Base-by-base conservation (phyloP, 1,139 yeast genomes). In the Starmera stellimalicola region DNA sequence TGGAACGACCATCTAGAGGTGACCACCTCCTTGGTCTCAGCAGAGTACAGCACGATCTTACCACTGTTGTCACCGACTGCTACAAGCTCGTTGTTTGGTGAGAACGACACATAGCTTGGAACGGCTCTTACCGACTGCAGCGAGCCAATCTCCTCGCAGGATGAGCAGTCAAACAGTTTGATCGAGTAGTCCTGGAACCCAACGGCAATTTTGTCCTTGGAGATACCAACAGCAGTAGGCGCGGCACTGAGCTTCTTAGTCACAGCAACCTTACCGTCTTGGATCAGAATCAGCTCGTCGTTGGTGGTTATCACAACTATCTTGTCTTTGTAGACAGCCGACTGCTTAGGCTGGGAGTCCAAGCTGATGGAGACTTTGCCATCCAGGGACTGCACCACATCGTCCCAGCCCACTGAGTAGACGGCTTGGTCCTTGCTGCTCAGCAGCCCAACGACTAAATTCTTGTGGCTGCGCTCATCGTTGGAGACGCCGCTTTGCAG, bases 1-100 rank as follows among this genome's bases (percentile, higher is more conserved):
- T 93, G 96, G 75, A 83, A 88, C 0, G 94, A 80, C 99, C 99
- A 91, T 52, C 97, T 73, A 1, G 93, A 75, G 2, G 97, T 87
- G 30, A 81, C 73, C 7, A 83, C 64, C 7, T 69, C 50, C 27
- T 67, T 72, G 31, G 75, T 76, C 2, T 59, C 56, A 14, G 73
- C 54, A 40, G 75, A 70, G 57, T 76, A 85, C 20, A 85, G 64
- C 11, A 78, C 61, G 44, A 85, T 83, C 54, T 91, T 91, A 26
- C 98, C 98, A 31, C 81, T 64, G 4, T 71, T 65, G 51, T 88
- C 97, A 33, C 96, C 96, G 17, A 80, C 84, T 0, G 97, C 97
- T 18, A 80, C 64, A 41, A 63, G 70, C 39, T 66, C 59, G 10
- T 76, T 81, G 44, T 77, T 65, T 6, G 91, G 93, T 0, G 95